These are phyloP conservation scores for Coemansia sp. DNA, from an alignment of 192 early-diverging fungal species.

Conservation along the genomic window DNA sequence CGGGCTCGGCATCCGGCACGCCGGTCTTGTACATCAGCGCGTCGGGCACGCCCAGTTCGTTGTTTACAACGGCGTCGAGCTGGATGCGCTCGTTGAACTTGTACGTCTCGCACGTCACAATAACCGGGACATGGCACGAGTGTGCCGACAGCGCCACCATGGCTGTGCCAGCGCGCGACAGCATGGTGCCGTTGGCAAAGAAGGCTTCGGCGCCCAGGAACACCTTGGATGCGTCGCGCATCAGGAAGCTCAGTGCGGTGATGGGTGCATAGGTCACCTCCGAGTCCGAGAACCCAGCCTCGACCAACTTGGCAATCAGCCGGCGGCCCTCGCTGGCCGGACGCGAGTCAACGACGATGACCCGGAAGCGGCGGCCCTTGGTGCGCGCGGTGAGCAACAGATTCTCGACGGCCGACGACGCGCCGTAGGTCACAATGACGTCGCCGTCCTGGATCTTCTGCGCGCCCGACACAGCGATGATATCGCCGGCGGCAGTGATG, in stretches of 20 bases:
- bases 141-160: conserved; percentile 87
- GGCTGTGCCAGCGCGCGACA: conserved; percentile 86
- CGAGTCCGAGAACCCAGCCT: conserved; percentile 26
- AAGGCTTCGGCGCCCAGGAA: conserved; percentile 92
- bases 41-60: conserved; percentile 91
- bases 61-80: conserved; percentile 94
- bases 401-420: conserved; percentile 83
- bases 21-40: conserved; percentile 62
- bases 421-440: conserved; percentile 86
- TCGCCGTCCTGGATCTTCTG: conserved; percentile 91
- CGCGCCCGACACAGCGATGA: conserved; percentile 75
- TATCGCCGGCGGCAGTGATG: conserved; percentile 74
- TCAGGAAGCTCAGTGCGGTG: conserved; percentile 60
- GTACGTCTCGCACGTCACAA: conserved; percentile 91
- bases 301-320: conserved; percentile 35
- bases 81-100: conserved; percentile 92
- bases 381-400: conserved; percentile 73
- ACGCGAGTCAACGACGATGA: conserved; percentile 87
- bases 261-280: conserved; percentile 43
- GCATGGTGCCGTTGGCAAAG: conserved; percentile 87
- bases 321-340: conserved; percentile 80
- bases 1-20: conserved; percentile 36
- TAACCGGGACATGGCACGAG: conserved; percentile 87
- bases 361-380: conserved; percentile 75
- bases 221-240: conserved; percentile 87